These are phyloP conservation scores for Tagetes erecta DNA, from an alignment of 129 eudicot species.

Conservation along the genomic window DNA sequence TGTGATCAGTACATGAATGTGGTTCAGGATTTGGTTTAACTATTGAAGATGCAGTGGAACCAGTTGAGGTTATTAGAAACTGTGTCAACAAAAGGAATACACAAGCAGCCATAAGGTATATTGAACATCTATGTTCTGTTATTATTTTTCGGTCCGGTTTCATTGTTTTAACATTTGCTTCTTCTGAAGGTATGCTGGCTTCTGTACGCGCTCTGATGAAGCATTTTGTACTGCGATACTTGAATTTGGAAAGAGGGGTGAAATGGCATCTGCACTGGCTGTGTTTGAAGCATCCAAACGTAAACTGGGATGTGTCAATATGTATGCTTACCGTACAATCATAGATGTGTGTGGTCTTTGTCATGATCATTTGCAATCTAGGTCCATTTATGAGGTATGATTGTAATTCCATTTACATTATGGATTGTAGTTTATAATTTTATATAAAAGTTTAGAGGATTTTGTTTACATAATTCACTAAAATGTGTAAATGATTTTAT, in stretches of 20 bases:
- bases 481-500: background rate
- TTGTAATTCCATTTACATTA: background rate
- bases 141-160: background rate
- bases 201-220: constrained; percentile 50
- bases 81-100: constrained; percentile 59
- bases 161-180: background rate
- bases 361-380: constrained; percentile 68
- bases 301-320: constrained; percentile 57
- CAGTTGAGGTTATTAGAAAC: constrained; percentile 59
- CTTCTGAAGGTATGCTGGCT: constrained; percentile 64
- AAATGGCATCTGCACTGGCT: constrained; percentile 65
- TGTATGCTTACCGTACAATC: constrained; percentile 82
- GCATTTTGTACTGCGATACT: constrained; percentile 59
- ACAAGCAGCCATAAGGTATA: constrained; percentile 66
- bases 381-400: constrained; percentile 88
- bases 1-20: background rate
- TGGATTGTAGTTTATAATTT: constrained; percentile 2
- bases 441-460: background rate
- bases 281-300: constrained; percentile 80
- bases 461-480: background rate
- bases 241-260: constrained; percentile 87
- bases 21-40: constrained; percentile 58
- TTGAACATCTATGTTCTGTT: too few relatives aligned
- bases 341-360: constrained; percentile 97
- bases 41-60: constrained; percentile 49